Evolutionary conservation across 106 monocot genomes (phyloP).

Genomic region (Cymbidium sinense): DNA sequence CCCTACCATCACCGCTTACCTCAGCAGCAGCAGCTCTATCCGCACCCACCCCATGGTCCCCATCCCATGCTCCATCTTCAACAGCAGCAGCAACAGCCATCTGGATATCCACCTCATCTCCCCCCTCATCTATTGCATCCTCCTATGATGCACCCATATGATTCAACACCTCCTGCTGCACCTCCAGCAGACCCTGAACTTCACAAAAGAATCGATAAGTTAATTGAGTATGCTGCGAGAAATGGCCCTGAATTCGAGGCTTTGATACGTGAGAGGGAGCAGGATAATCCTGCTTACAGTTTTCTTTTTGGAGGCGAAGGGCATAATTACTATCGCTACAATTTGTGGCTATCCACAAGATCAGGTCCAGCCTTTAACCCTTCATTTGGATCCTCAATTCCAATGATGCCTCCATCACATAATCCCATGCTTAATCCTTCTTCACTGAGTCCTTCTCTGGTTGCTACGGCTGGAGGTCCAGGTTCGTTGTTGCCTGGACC

Average conservation of each 20-base stretch:
- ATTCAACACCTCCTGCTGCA: constrained; percentile 46
- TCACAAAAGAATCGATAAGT: constrained; percentile 83
- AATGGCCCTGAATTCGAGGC: constrained; percentile 93
- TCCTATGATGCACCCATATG: constrained; percentile 47
- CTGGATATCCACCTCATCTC: constrained; percentile 23
- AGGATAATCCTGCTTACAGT: constrained; percentile 79
- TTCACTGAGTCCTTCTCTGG: constrained; percentile 17
- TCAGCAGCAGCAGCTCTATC: constrained; percentile 54
- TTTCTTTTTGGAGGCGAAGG: constrained; percentile 95
- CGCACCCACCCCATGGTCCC: constrained; percentile 28
- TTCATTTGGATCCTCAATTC: constrained; percentile 26
- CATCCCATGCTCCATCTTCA: constrained; percentile 31
- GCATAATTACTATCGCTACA: constrained; percentile 75
- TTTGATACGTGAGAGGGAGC: constrained; percentile 93
- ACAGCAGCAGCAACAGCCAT: constrained; percentile 47
- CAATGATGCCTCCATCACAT: constrained; percentile 25
- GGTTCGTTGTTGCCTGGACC: constrained; percentile 34
- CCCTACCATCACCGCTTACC: constrained; percentile 40
- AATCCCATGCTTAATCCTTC: constrained; percentile 35
- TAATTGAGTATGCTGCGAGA: constrained; percentile 75
- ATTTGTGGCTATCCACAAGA: constrained; percentile 51
- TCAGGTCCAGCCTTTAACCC: constrained; percentile 37
- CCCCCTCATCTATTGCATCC: constrained; percentile 47
- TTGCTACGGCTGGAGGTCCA: constrained; percentile 23
- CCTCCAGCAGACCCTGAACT: constrained; percentile 89